Conservation (phyloP, 2,329 filamentous ascomycete genomes). For the Trichoderma brevicompactum region DNA sequence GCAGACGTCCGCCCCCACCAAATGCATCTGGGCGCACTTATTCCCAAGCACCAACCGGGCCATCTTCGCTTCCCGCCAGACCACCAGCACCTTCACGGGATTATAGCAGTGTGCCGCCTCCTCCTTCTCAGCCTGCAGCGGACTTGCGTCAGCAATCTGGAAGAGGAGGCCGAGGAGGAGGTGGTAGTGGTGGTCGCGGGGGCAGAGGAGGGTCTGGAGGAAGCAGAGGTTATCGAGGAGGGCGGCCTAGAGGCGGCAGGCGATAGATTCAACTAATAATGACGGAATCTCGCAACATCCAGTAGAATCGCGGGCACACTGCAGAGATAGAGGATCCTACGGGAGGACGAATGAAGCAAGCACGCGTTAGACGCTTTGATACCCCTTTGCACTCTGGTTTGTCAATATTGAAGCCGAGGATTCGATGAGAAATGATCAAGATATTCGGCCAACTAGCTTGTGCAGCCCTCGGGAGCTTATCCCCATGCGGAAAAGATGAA, state of each 20-base stretch:
- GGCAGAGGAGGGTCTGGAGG: slow-evolving; percentile 18
- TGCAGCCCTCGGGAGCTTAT: not conserved
- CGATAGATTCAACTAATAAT: not conserved
- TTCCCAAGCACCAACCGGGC: slow-evolving; percentile 31
- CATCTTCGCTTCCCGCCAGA: slow-evolving; percentile 39
- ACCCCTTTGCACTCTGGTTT: slow-evolving; percentile 16
- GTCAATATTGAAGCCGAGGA: not conserved
- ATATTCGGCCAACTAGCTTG: too few species aligned
- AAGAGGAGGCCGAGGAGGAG: slow-evolving; percentile 23
- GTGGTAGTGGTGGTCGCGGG: slow-evolving; percentile 35
- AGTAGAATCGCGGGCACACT: not conserved
- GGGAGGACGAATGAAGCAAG: slow-evolving; percentile 24
- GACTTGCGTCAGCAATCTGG: slow-evolving; percentile 1
- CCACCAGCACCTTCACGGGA: slow-evolving; percentile 37
- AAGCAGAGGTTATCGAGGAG: slow-evolving; percentile 14
- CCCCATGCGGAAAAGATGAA: not conserved
- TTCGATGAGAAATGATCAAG: not conserved
- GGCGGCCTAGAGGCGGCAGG: slow-evolving; percentile 11
- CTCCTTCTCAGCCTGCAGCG: slow-evolving; percentile 30
- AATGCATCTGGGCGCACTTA: slow-evolving; percentile 32
- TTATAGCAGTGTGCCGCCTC: slow-evolving; percentile 40
- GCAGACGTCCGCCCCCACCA: slow-evolving; percentile 36
- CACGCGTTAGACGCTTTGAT: slow-evolving; percentile 20
- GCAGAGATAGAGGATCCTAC: not conserved
- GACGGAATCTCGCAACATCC: not conserved